Evolutionary conservation across 2,329 filamentous ascomycete species (phyloP).

Genomic region (Alternaria incomplexa): DNA sequence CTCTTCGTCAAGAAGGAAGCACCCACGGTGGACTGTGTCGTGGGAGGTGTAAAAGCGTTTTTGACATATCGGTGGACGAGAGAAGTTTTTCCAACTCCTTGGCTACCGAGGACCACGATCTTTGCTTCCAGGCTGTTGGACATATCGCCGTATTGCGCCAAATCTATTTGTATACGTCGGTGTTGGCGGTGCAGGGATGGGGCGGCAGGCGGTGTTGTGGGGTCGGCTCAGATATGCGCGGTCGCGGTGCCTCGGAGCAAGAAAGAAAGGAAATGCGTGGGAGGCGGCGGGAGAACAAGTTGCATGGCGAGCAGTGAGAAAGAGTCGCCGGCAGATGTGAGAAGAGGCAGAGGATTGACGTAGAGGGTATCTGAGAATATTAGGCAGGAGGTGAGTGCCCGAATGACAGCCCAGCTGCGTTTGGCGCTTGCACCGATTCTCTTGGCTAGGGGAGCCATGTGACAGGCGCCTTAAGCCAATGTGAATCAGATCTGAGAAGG

Average conservation of each 20-base stretch:
- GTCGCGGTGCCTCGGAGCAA: slow-evolving; percentile 16
- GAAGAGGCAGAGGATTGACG: slow-evolving; percentile 7
- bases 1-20: slow-evolving; percentile 69
- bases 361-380: background rate
- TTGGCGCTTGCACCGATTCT: slow-evolving; percentile 36
- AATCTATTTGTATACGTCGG: background rate
- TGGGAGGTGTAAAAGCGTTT: slow-evolving; percentile 68
- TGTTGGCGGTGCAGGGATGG: slow-evolving; percentile 3
- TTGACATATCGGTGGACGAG: slow-evolving; percentile 79
- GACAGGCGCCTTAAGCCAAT: slow-evolving; percentile 26
- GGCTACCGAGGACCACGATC: slow-evolving; percentile 79
- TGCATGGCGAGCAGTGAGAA: slow-evolving; percentile 37
- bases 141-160: slow-evolving; percentile 22
- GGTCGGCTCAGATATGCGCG: slow-evolving; percentile 15
- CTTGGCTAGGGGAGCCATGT: slow-evolving; percentile 40
- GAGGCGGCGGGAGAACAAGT: slow-evolving; percentile 30
- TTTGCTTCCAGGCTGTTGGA: slow-evolving; percentile 74
- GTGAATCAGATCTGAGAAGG: slow-evolving; percentile 13
- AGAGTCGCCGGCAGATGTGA: slow-evolving; percentile 15
- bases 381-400: slow-evolving; percentile 13
- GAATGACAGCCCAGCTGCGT: slow-evolving; percentile 29
- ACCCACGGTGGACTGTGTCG: slow-evolving; percentile 57
- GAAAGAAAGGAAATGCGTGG: slow-evolving; percentile 21
- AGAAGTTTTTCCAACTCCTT: slow-evolving; percentile 81
- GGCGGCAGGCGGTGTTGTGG: background rate